phyloP scores from a whole-genome alignment of 148 eudicot species.

The Camellia japonica region DNA sequence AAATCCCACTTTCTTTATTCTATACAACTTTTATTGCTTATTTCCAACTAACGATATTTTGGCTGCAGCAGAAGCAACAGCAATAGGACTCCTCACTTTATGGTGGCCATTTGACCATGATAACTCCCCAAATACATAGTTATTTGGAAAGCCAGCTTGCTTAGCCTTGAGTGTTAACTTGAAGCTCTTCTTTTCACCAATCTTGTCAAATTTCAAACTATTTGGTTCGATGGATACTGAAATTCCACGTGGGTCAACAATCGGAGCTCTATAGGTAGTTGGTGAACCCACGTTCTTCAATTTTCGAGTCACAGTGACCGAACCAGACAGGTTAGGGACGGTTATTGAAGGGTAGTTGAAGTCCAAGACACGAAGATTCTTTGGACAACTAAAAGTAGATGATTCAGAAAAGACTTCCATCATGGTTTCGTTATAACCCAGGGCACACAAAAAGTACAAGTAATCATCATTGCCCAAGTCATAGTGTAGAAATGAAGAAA shows the following conservation, averaged over 20 bases:
- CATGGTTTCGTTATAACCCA: slow-evolving; percentile 42
- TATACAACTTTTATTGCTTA: neutral
- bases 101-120: slow-evolving; percentile 61
- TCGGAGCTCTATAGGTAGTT: slow-evolving; percentile 30
- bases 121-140: slow-evolving; percentile 46
- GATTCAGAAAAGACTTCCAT: slow-evolving; percentile 24
- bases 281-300: slow-evolving; percentile 57
- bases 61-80: slow-evolving; percentile 17
- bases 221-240: slow-evolving; percentile 39
- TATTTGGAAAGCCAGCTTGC: neutral
- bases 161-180: slow-evolving; percentile 31
- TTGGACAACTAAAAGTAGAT: slow-evolving; percentile 29
- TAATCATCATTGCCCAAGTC: slow-evolving; percentile 42
- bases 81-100: slow-evolving; percentile 57
- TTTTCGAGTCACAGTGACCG: slow-evolving; percentile 40
- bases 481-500: too few relatives aligned
- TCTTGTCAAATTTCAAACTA: slow-evolving; percentile 30
- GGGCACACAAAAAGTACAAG: slow-evolving; percentile 51
- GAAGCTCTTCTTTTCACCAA: slow-evolving; percentile 50
- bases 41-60: neutral
- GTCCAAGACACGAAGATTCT: slow-evolving; percentile 20
- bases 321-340: slow-evolving; percentile 36
- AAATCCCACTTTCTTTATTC: neutral
- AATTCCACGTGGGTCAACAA: slow-evolving; percentile 33
- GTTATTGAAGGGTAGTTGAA: slow-evolving; percentile 63